Evolutionary conservation across 202 grass and related monocot species (phyloP), one percentile per base, ranked within the genome.

Genomic region (Dendrocalamus latiflorus): DNA sequence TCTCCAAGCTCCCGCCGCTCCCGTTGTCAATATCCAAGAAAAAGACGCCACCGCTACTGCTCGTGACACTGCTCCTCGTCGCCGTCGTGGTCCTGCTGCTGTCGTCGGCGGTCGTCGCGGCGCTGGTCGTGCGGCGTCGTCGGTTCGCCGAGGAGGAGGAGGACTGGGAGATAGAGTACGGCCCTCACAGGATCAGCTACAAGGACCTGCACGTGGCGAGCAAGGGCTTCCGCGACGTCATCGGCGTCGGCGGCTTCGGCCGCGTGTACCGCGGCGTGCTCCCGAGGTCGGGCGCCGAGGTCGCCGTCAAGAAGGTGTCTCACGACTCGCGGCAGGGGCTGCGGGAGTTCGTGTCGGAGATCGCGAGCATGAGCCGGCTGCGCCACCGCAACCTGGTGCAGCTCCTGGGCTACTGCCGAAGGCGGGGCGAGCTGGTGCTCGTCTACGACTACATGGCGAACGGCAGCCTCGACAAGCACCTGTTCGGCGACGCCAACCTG

Each of bases 401-500:
- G 76, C 86, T 98, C 6, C 88, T 91, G 24, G 92, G 90, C 28
- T 98, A 94, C 74, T 93, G 92, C 80, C 88, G 92, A 9, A 86
- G 92, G 0, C 88, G 85, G 0, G 88, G 86, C 14, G 95, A 98
- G 84, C 87, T 98, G 57, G 15, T 98, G 0, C 86, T 98, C 59
- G 92, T 98, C 50, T 98, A 98, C 67, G 92, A 98, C 53, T 98
- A 89, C 82, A 94, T 98, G 95, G 20, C 22, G 5, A 94, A 98
- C 33, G 92, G 88, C 28, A 98, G 95, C 72, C 88, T 98, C 45
- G 95, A 98, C 74, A 89, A 59, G 28, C 85, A 84, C 76, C 85
- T 98, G 9, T 94, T 90, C 51, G 62, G 28, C 14, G 7, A 20
- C 38, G 8, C 14, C 47, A 30, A 2, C 8, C 4, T 22, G 1